Percentiles rank a stretch among this genome's conserved stretches.
Conservation (phyloP, 2,329 filamentous ascomycete species). For the Trichoderma cornu-damae region DNA sequence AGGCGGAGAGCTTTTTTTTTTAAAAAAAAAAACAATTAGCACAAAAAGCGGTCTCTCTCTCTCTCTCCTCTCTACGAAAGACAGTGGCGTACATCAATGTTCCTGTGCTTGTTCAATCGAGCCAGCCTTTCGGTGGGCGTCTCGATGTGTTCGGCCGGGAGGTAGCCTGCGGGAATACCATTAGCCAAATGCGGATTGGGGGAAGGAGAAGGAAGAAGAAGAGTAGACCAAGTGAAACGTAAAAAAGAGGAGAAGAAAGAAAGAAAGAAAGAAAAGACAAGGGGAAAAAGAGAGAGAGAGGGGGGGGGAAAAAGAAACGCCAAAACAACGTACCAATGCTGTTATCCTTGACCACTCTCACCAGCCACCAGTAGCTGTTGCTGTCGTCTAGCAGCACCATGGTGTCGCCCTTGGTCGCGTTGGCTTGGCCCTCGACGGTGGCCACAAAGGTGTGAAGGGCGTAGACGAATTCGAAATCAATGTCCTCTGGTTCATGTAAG, state of each 20-base stretch:
- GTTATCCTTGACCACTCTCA: constrained; percentile 93
- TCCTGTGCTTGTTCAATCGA: constrained; percentile 93
- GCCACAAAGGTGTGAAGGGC: constrained; percentile 96
- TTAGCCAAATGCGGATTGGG: background rate
- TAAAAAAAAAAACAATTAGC: background rate
- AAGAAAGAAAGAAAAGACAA: too few relatives aligned
- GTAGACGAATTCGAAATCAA: constrained; percentile 99
- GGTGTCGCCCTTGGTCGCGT: constrained; percentile 95
- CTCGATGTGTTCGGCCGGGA: constrained; percentile 97
- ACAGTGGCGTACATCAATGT: constrained; percentile 72
- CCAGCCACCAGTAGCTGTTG: constrained; percentile 99
- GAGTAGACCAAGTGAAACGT: too few relatives aligned
- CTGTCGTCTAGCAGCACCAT: constrained; percentile 98
- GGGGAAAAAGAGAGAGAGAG: too few relatives aligned
- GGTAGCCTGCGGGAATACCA: constrained; percentile 61
- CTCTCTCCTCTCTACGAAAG: constrained; percentile 21
- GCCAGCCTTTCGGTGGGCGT: constrained; percentile 93
- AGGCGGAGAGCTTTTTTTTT: constrained; percentile 53
- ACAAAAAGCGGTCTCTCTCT: background rate
- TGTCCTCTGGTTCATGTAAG: constrained; percentile 95
- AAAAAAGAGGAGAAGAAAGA: too few relatives aligned
- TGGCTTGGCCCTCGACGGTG: constrained; percentile 95
- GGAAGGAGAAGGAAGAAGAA: too few relatives aligned
- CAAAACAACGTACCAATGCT: constrained; percentile 62
- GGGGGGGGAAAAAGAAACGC: too few relatives aligned